Conservation (phyloP, 345 rosid species). For the Eutrema yunnanense region DNA sequence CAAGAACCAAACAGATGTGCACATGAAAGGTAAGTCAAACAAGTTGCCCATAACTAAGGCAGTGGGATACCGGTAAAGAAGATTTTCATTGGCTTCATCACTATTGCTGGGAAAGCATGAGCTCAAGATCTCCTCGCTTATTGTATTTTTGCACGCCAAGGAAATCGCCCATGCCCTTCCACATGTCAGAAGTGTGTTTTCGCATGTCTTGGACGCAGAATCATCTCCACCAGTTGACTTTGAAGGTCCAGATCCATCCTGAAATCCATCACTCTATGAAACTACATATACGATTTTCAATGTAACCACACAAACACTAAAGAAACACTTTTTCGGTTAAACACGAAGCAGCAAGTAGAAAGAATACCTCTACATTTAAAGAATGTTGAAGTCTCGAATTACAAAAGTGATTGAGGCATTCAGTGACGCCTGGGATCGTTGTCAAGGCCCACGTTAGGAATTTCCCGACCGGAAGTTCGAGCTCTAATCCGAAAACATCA, state of each 20-base stretch:
- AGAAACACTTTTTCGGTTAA: neutral
- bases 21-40: neutral
- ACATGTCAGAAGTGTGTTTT: slow-evolving; percentile 39
- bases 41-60: no score
- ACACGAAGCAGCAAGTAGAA: neutral
- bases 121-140: slow-evolving; percentile 49
- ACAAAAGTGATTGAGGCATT: slow-evolving; percentile 56
- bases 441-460: slow-evolving; percentile 62
- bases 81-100: slow-evolving; percentile 37
- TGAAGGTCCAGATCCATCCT: slow-evolving; percentile 45
- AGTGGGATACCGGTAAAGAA: slow-evolving; percentile 51
- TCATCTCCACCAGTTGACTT: slow-evolving; percentile 29
- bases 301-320: neutral
- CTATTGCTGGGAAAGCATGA: slow-evolving; percentile 33
- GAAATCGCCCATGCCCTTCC: slow-evolving; percentile 76
- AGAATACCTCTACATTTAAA: slow-evolving; percentile 38
- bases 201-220: slow-evolving; percentile 25
- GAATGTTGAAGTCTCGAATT: slow-evolving; percentile 41
- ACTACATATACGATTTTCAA: neutral
- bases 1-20: neutral
- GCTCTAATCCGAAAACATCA: slow-evolving; percentile 39
- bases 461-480: slow-evolving; percentile 57
- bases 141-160: slow-evolving; percentile 36
- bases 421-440: slow-evolving; percentile 51
- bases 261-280: slow-evolving; percentile 19